A percentile compares a stretch with the other conserved stretches of the same genome.
Evolutionary conservation across 495 filamentous ascomycete species (phyloP).

Genomic region (Trichoderma reesei): DNA sequence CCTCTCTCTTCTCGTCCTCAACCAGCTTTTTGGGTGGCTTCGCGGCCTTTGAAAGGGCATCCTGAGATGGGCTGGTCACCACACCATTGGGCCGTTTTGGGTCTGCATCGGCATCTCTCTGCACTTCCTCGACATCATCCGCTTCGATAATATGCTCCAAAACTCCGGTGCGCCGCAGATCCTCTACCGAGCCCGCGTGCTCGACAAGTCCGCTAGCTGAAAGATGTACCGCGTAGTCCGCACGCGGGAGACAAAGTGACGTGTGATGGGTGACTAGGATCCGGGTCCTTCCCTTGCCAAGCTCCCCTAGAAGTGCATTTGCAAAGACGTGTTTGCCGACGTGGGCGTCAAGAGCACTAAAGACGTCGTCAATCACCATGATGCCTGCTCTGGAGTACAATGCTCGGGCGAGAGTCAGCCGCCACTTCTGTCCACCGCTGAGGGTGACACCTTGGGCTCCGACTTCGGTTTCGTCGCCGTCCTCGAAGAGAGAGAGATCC

Average conservation of each 20-base stretch:
- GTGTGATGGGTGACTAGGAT: constrained; percentile 46
- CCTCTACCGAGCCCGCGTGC: constrained; percentile 49
- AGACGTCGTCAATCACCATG: constrained; percentile 58
- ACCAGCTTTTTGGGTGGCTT: constrained; percentile 53
- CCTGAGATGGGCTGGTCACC: not conserved
- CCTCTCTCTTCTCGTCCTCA: constrained; percentile 60
- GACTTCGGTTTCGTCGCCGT: constrained; percentile 60
- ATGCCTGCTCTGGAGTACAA: constrained; percentile 58
- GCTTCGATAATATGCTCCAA: constrained; percentile 46
- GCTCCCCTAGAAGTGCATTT: constrained; percentile 38
- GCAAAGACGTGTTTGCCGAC: constrained; percentile 40
- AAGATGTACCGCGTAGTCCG: constrained; percentile 53
- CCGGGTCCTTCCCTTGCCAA: constrained; percentile 36
- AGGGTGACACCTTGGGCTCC: constrained; percentile 62
- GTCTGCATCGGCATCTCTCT: not conserved
- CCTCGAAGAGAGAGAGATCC: constrained; percentile 53
- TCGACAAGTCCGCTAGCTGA: constrained; percentile 54
- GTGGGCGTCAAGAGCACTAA: constrained; percentile 51
- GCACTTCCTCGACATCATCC: constrained; percentile 26
- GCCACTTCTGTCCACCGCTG: constrained; percentile 61
- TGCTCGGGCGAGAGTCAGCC: constrained; percentile 59
- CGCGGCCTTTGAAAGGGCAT: constrained; percentile 15
- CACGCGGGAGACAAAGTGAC: constrained; percentile 45
- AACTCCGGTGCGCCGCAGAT: constrained; percentile 43
- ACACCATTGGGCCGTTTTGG: not conserved